Evolutionary conservation across 176 grass and related monocot species (phyloP).

Genomic region (Zoysia japonica): DNA sequence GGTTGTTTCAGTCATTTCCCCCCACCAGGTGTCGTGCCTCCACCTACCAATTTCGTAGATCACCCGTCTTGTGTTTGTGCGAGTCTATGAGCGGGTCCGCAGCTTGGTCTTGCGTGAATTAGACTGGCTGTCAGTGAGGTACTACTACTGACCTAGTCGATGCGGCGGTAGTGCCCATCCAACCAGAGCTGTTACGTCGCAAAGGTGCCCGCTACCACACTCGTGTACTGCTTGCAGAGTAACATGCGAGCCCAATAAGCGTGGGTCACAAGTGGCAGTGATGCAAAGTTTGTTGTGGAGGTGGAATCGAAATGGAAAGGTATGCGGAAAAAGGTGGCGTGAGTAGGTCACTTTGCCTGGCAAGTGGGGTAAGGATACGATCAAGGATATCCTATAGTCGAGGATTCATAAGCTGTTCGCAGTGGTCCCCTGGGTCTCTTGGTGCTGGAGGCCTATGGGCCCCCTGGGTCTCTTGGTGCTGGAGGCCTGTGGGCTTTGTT

Average conservation of each 20-base stretch:
- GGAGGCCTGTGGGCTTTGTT: neutral
- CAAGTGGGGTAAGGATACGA: neutral
- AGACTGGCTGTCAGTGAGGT: neutral
- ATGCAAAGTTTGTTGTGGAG: rapidly evolving
- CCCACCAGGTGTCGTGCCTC: neutral
- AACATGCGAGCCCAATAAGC: rapidly evolving
- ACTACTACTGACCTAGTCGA: rapidly evolving
- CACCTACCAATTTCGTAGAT: neutral
- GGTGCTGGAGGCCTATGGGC: neutral
- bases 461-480: neutral
- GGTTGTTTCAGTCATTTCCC: constrained; percentile 7
- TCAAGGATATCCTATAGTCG: neutral
- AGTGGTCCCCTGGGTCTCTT: no score
- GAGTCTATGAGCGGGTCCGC: neutral
- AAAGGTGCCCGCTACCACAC: neutral
- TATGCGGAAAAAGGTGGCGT: neutral
- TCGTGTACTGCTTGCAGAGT: neutral
- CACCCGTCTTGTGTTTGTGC: neutral
- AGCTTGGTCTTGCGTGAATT: rapidly evolving
- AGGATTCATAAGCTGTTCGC: neutral
- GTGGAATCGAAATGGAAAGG: no score
- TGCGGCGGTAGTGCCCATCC: neutral
- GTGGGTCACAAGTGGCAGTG: rapidly evolving
- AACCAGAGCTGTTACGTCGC: neutral
- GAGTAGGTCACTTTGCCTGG: no score